Evolutionary conservation across 1,284 basidiomycete species (phyloP).

Genomic region (Ustilago cynodontis): DNA sequence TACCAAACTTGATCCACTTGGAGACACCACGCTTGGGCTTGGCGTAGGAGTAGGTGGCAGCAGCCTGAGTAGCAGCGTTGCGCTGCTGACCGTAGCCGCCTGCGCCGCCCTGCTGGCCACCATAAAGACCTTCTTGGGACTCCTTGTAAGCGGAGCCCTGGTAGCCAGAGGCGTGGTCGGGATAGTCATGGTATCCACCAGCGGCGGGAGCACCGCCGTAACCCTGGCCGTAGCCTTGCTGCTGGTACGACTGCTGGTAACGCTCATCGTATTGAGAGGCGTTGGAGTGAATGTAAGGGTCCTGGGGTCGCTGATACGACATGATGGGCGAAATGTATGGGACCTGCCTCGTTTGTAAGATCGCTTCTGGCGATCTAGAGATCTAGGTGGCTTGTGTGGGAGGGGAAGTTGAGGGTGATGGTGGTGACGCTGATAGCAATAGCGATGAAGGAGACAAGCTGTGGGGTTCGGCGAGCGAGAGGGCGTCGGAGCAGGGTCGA

Average conservation of each 20-base stretch:
- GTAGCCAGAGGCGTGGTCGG: conserved; percentile 46
- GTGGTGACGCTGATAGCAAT: neutral
- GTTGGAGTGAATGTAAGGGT: conserved; percentile 65
- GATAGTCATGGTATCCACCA: conserved; percentile 51
- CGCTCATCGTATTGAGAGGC: conserved; percentile 65
- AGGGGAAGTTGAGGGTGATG: neutral
- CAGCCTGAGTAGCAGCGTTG: conserved; percentile 45
- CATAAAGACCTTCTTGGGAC: conserved; percentile 42
- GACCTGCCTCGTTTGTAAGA: conserved; percentile 24
- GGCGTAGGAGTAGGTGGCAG: conserved; percentile 63
- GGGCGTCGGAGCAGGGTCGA: neutral
- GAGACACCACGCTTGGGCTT: conserved; percentile 58
- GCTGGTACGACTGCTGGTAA: conserved; percentile 50
- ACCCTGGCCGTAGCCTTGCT: conserved; percentile 23
- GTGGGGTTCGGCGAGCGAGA: neutral
- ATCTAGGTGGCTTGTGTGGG: conserved; percentile 2
- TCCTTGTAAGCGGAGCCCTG: conserved; percentile 49
- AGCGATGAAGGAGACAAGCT: neutral
- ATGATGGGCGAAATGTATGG: conserved; percentile 42
- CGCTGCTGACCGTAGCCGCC: conserved; percentile 25
- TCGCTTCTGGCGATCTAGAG: conserved; percentile 2
- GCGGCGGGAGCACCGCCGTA: conserved; percentile 19
- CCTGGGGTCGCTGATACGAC: conserved; percentile 61
- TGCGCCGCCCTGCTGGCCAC: conserved; percentile 27
- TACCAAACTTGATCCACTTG: conserved; percentile 64